Evolutionary conservation across 2,329 filamentous ascomycete genomes (phyloP), one percentile per base, ranked within the genome.

Genomic region (Fusarium annulatum): DNA sequence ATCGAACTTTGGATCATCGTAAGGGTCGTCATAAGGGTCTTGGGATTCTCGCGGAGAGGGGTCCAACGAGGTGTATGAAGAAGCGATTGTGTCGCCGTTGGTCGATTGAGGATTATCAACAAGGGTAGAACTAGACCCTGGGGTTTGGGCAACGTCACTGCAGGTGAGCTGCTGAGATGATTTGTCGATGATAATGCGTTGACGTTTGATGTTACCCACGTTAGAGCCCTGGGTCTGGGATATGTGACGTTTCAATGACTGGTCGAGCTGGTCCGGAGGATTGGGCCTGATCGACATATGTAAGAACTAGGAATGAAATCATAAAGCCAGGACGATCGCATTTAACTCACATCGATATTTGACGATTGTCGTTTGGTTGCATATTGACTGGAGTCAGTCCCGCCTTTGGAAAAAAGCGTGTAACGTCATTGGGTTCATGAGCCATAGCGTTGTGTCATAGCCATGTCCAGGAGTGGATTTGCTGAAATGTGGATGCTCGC

Each of bases 401-500:
- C 71, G 66, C 53, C 58, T 66, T 60, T 63, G 52, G 59, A 43
- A 33, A 42, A 69, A 59, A 73, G 64, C 65, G 64, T 69, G 66
- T 73, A 73, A 72, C 70, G 65, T 73, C 70, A 67, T 71, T 65
- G 68, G 67, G 19, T 71, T 71, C 61, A 71, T 61, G 63, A 46
- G 42, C 45, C 62, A 49, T 42, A 60, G 64, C 64, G 65, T 73
- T 73, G 55, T 72, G 69, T 70, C 69, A 66, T 72, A 73, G 65
- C 65, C 67, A 65, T 69, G 60, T 38, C 66, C 42, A 45, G 30
- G 36, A 57, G 71, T 74, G 71, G 71, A 59, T 59, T 74, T 71
- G 67, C 53, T 63, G 67, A 73, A 67, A 62, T 73, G 71, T 71
- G 71, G 71, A 64, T 33, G 67, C 55, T 71, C 36, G 64, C 28